A percentile compares a stretch with the other conserved stretches of the same genome.
Conservation (phyloP, 192 early-diverging fungal genomes). For the Ambispora gerdemannii region DNA sequence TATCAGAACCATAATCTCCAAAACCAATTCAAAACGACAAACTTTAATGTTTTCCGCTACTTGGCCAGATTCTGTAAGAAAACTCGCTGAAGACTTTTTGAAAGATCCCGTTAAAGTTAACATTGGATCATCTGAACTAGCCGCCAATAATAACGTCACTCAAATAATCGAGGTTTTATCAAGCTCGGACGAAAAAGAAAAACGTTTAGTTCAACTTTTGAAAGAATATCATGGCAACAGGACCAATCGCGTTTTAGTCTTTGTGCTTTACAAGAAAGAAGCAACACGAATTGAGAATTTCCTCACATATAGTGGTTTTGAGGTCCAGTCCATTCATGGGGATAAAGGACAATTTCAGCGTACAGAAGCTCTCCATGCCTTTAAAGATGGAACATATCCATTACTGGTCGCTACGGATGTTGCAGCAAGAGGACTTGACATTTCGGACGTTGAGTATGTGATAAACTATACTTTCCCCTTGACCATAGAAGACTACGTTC, state of each 20-base stretch:
- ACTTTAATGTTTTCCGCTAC: conserved; percentile 97
- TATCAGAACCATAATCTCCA: conserved; percentile 80
- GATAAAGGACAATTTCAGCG: conserved; percentile 86
- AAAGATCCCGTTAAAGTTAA: conserved; percentile 74
- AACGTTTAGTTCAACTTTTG: conserved; percentile 70
- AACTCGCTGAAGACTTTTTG: conserved; percentile 81
- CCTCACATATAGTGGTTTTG: conserved; percentile 73
- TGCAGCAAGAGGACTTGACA: conserved; percentile 84
- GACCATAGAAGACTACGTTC: conserved; percentile 90
- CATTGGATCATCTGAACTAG: conserved; percentile 84
- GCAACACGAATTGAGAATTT: conserved; percentile 75
- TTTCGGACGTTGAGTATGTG: conserved; percentile 91
- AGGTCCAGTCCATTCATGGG: conserved; percentile 84
- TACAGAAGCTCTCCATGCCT: conserved; percentile 70
- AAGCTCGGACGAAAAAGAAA: conserved; percentile 68
- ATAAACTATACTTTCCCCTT: conserved; percentile 97
- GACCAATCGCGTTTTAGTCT: conserved; percentile 88
- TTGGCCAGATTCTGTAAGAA: conserved; percentile 88
- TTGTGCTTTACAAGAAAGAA: conserved; percentile 97
- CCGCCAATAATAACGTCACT: conserved; percentile 79
- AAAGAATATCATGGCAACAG: conserved; percentile 79
- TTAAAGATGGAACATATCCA: conserved; percentile 77
- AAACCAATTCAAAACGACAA: conserved; percentile 73
- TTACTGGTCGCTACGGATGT: conserved; percentile 94
- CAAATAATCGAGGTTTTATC: conserved; percentile 92